Evolutionary conservation across 140 eudicot species (phyloP).

Genomic region (Erigeron philadelphicus): DNA sequence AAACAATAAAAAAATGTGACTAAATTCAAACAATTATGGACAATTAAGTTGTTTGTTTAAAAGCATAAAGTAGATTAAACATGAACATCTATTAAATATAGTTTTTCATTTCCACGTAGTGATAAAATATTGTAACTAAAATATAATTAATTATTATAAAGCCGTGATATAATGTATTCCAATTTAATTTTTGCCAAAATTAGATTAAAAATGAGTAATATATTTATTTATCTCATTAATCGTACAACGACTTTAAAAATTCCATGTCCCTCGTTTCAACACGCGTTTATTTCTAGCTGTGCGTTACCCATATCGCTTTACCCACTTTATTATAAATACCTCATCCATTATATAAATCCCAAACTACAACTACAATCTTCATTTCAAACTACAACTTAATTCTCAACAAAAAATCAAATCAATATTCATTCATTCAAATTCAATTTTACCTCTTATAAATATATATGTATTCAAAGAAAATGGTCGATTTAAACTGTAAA

Average conservation of each 20-base stretch:
- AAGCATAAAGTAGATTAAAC: no score
- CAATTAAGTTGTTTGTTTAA: no score
- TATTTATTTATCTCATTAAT: no score
- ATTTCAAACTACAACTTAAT: neutral
- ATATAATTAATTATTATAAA: no score
- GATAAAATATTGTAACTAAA: no score
- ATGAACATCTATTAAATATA: no score
- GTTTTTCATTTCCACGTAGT: no score
- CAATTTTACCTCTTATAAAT: neutral
- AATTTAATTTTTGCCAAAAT: no score
- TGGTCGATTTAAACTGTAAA: slow-evolving; percentile 76
- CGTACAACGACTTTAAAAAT: slow-evolving; percentile 31
- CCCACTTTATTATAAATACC: slow-evolving; percentile 22
- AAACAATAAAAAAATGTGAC: no score
- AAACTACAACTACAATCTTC: neutral
- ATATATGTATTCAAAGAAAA: slow-evolving; percentile 23
- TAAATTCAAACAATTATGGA: no score
- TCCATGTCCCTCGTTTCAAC: slow-evolving; percentile 35
- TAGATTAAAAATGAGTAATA: no score
- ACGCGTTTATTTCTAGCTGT: slow-evolving; percentile 37
- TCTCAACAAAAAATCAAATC: neutral
- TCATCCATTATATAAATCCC: neutral
- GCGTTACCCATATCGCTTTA: slow-evolving; percentile 22
- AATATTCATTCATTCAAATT: neutral
- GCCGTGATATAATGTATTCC: no score